A percentile compares a stretch with the other conserved stretches of the same genome.
Evolutionary conservation across 257 asterid genomes (phyloP).

Genomic region (Fraxinus anomala): DNA sequence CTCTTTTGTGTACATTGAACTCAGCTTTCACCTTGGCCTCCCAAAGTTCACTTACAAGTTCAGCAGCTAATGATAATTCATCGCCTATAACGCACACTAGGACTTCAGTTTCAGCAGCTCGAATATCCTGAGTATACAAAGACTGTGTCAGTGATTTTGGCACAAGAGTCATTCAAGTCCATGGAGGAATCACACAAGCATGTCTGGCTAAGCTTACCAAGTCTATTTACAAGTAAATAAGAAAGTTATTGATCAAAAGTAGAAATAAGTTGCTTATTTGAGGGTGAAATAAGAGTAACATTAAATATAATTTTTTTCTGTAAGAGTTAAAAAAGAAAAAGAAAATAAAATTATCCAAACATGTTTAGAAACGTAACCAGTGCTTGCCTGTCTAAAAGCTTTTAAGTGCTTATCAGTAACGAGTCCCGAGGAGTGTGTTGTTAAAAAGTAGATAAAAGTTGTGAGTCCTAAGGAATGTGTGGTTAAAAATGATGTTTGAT

Average conservation of each 20-base stretch:
- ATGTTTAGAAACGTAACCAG: not conserved
- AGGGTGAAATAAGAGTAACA: not conserved
- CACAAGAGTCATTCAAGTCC: not conserved
- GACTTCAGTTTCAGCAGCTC: constrained; percentile 86
- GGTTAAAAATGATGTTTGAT: too few species aligned
- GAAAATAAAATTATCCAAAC: not conserved
- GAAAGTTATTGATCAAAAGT: not conserved
- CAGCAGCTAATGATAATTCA: constrained; percentile 67
- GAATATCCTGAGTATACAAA: constrained; percentile 48
- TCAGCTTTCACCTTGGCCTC: constrained; percentile 73
- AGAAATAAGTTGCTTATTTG: not conserved
- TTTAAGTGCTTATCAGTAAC: too few species aligned
- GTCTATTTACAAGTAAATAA: not conserved
- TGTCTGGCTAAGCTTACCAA: not conserved
- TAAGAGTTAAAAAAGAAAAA: not conserved
- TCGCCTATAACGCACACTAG: constrained; percentile 80
- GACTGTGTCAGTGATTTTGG: not conserved
- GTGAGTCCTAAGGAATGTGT: too few species aligned
- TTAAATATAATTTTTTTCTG: too few species aligned
- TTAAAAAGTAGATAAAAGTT: too few species aligned
- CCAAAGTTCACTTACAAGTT: constrained; percentile 75
- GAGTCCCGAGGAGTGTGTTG: too few species aligned
- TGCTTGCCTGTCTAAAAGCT: too few species aligned
- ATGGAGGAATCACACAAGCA: not conserved
- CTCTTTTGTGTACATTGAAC: constrained; percentile 56